These are phyloP conservation scores for Porodaedalea pini DNA, from an alignment of 1,284 basidiomycete species.

Conservation along the genomic window DNA sequence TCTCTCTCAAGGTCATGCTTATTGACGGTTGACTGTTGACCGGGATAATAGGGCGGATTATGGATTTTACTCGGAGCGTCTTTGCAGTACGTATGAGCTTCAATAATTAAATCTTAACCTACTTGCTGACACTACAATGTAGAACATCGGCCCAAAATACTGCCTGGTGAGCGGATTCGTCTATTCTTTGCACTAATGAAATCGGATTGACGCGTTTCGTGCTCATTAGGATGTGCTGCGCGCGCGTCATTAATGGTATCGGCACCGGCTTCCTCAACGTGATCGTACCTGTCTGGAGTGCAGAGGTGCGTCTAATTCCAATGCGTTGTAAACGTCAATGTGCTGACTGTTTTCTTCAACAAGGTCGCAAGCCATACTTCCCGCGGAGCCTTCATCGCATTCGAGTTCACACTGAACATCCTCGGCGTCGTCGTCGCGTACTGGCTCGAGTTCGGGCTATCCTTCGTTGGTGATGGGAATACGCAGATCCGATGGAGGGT, in stretches of 20 bases:
- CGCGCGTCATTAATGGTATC: constrained; percentile 49
- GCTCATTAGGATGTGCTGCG: constrained; percentile 43
- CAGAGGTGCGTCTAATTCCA: constrained; percentile 28
- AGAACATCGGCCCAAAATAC: constrained; percentile 42
- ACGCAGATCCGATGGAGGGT: constrained; percentile 43
- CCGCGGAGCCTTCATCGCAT: constrained; percentile 37
- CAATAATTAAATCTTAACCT: not conserved
- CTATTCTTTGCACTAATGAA: not conserved
- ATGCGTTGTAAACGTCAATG: not conserved
- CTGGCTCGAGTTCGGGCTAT: constrained; percentile 51
- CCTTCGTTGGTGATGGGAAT: constrained; percentile 44
- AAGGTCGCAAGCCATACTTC: constrained; percentile 44
- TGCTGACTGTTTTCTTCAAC: not conserved
- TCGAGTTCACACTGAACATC: constrained; percentile 42
- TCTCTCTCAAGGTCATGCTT: not conserved
- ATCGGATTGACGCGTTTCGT: not conserved
- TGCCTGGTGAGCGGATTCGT: constrained; percentile 36
- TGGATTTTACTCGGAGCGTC: constrained; percentile 48
- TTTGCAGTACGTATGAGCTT: constrained; percentile 36
- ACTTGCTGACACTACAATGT: not conserved
- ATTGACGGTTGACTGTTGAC: not conserved
- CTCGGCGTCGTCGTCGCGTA: constrained; percentile 53
- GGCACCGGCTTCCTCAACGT: constrained; percentile 51
- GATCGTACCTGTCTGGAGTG: constrained; percentile 51
- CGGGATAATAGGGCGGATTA: constrained; percentile 18